These are phyloP conservation scores for Elaeagnus macrophylla DNA, from an alignment of 306 rosid species.

Conservation along the genomic window DNA sequence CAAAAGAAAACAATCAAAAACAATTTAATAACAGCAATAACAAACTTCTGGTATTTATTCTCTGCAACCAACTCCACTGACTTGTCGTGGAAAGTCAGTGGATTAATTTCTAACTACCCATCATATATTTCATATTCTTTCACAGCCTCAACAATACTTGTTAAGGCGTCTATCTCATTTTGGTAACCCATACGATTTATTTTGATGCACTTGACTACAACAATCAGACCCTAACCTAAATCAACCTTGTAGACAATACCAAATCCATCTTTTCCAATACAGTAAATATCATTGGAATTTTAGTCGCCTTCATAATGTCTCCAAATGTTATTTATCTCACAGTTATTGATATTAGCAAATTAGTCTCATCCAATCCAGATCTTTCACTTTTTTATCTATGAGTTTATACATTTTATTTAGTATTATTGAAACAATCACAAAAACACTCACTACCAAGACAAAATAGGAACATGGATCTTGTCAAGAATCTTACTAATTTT, in stretches of 20 bases:
- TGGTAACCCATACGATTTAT: slow-evolving; percentile 26
- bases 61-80: too few relatives aligned
- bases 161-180: slow-evolving; percentile 41
- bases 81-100: too few relatives aligned
- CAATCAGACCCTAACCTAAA: slow-evolving; percentile 23
- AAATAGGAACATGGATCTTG: slow-evolving; percentile 29
- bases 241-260: slow-evolving; percentile 54
- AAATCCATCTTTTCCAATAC: slow-evolving; percentile 59
- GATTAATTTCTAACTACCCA: too few relatives aligned
- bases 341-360: slow-evolving; percentile 27
- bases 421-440: slow-evolving; percentile 7
- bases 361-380: neutral
- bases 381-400: slow-evolving; percentile 17
- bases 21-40: too few relatives aligned
- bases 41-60: too few relatives aligned
- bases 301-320: slow-evolving; percentile 37
- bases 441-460: slow-evolving; percentile 13
- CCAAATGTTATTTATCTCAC: slow-evolving; percentile 35
- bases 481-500: slow-evolving; percentile 26
- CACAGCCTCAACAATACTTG: too few relatives aligned
- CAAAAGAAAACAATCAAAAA: too few relatives aligned
- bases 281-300: slow-evolving; percentile 40
- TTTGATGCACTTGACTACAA: slow-evolving; percentile 46
- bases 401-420: slow-evolving; percentile 1
- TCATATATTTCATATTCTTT: too few relatives aligned